Evolutionary conservation across 306 rosid genomes (phyloP).

Genomic region (Dicorynia guianensis): DNA sequence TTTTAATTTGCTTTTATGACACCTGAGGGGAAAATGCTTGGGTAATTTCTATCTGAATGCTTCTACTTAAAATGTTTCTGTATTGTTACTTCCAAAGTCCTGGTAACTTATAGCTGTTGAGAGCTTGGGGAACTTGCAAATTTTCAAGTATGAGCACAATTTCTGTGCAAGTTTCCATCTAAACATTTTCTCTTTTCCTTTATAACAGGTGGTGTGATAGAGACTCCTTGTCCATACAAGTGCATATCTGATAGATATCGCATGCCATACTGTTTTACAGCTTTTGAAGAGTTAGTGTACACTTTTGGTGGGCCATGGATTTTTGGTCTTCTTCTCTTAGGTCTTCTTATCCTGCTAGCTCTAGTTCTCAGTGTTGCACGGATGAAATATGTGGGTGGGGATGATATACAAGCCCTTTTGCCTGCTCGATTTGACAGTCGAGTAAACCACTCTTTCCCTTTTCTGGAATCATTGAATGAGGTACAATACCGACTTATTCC

Average conservation of each 20-base stretch:
- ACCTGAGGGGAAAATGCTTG: slow-evolving; percentile 25
- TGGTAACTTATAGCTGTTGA: slow-evolving; percentile 9
- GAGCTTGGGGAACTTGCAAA: neutral
- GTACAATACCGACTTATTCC: slow-evolving; percentile 52
- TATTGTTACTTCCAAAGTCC: slow-evolving; percentile 18
- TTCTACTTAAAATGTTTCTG: slow-evolving; percentile 12
- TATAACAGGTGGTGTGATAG: slow-evolving; percentile 82
- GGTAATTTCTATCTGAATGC: slow-evolving; percentile 24
- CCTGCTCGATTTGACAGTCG: slow-evolving; percentile 78
- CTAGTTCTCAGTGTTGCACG: slow-evolving; percentile 92
- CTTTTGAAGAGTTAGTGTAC: slow-evolving; percentile 93
- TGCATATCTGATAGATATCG: slow-evolving; percentile 95
- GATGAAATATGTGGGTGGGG: slow-evolving; percentile 78
- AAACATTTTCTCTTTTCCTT: slow-evolving; percentile 38
- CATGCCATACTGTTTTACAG: slow-evolving; percentile 92
- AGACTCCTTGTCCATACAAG: slow-evolving; percentile 88
- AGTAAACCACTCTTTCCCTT: slow-evolving; percentile 89
- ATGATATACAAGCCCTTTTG: slow-evolving; percentile 65
- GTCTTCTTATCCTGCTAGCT: slow-evolving; percentile 81
- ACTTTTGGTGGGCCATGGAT: slow-evolving; percentile 99
- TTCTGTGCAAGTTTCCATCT: slow-evolving; percentile 26
- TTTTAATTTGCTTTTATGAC: slow-evolving; percentile 30
- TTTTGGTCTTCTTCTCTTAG: slow-evolving; percentile 75
- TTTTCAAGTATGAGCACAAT: slow-evolving; percentile 22
- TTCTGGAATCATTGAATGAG: slow-evolving; percentile 96